phyloP scores from a whole-genome alignment of 2,329 filamentous ascomycete species.

The Nemania abortiva region DNA sequence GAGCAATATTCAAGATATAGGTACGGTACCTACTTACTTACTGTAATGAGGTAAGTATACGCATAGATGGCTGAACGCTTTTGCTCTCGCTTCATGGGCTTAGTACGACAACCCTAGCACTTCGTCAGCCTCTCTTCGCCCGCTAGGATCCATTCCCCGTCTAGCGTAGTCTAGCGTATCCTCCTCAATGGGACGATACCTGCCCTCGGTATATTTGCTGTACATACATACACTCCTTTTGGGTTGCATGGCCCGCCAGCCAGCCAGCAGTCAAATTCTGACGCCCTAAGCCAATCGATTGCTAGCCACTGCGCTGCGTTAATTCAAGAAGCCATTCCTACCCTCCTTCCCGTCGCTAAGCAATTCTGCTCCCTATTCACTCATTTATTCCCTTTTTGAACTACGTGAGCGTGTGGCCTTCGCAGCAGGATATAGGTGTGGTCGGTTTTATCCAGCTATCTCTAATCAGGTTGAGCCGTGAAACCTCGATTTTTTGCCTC shows the following conservation, averaged over 20 bases:
- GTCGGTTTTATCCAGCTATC: constrained; percentile 41
- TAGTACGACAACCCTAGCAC: constrained; percentile 34
- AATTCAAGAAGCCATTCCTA: constrained; percentile 50
- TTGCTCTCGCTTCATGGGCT: constrained; percentile 26
- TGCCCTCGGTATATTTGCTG: background rate
- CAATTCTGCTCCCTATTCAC: constrained; percentile 43
- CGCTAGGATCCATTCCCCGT: constrained; percentile 35
- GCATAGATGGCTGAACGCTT: constrained; percentile 1
- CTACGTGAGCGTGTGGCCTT: constrained; percentile 45
- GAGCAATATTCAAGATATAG: constrained; percentile 17
- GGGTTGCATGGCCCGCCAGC: constrained; percentile 49
- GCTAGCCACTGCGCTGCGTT: constrained; percentile 40
- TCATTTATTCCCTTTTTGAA: constrained; percentile 44
- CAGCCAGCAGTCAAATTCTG: constrained; percentile 45
- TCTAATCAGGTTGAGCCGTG: constrained; percentile 42
- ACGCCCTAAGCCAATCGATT: constrained; percentile 51
- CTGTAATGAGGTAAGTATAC: background rate
- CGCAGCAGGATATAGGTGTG: constrained; percentile 42
- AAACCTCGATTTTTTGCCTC: constrained; percentile 44
- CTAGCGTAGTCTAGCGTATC: constrained; percentile 33
- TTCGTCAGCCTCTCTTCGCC: constrained; percentile 40
- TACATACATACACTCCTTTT: constrained; percentile 44
- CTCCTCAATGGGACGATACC: constrained; percentile 24
- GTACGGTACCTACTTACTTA: background rate
- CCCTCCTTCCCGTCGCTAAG: constrained; percentile 41